phyloP scores from a whole-genome alignment of 306 rosid species.

The Vigna mungo region DNA sequence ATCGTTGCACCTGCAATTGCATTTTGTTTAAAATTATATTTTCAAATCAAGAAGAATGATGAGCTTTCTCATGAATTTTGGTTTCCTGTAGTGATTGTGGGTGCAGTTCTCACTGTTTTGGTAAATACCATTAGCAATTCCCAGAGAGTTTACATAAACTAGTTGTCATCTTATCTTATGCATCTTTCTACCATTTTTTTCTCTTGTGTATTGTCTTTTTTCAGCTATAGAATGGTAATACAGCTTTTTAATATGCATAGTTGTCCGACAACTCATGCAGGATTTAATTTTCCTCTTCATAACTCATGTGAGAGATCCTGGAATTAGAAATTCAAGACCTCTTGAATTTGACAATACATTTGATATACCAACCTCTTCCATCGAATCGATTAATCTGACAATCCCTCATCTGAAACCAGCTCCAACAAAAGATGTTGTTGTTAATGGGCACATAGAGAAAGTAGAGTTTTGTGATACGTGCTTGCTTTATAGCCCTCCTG shows the following conservation, averaged over 20 bases:
- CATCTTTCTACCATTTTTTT: neutral
- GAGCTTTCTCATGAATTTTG: constrained; percentile 34
- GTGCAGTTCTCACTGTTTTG: constrained; percentile 65
- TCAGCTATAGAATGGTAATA: neutral
- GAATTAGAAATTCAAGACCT: constrained; percentile 83
- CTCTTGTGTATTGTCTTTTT: constrained; percentile 17
- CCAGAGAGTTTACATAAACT: constrained; percentile 26
- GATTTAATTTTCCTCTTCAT: constrained; percentile 77
- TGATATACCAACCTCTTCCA: constrained; percentile 76
- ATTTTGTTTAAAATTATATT: constrained; percentile 69
- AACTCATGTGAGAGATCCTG: constrained; percentile 94
- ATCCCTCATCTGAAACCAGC: constrained; percentile 90
- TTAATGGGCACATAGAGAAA: constrained; percentile 81
- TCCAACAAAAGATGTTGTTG: constrained; percentile 79
- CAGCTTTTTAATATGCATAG: neutral
- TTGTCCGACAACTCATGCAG: constrained; percentile 57
- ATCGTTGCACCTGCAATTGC: constrained; percentile 75
- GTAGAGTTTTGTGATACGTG: constrained; percentile 97
- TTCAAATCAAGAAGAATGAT: constrained; percentile 37
- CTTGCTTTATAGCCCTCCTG: constrained; percentile 93
- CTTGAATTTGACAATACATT: constrained; percentile 73
- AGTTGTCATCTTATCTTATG: neutral
- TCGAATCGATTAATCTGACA: constrained; percentile 89
- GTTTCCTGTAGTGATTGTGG: constrained; percentile 63
- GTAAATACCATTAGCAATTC: constrained; percentile 56